phyloP scores from a whole-genome alignment of 2,329 filamentous ascomycete genomes.

The Hypoxylon sp. region DNA sequence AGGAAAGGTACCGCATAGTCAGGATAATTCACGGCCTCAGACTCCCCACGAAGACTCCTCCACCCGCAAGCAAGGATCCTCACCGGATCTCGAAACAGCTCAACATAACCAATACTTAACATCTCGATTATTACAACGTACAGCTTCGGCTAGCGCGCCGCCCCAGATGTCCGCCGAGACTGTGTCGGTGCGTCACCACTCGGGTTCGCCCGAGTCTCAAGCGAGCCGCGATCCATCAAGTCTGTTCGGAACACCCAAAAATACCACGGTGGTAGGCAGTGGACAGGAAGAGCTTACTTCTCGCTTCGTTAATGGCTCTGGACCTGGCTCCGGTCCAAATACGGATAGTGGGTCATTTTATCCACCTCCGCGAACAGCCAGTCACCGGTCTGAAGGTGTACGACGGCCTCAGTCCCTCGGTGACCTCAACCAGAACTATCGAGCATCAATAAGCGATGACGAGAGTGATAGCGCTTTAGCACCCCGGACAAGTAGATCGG shows the following conservation, averaged over 20 bases:
- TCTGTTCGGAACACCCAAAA: slow-evolving; percentile 57
- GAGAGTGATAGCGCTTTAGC: slow-evolving; percentile 63
- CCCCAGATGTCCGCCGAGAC: slow-evolving; percentile 76
- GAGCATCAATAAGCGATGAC: slow-evolving; percentile 53
- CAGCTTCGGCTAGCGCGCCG: slow-evolving; percentile 72
- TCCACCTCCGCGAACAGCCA: slow-evolving; percentile 54
- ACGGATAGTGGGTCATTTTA: slow-evolving; percentile 68
- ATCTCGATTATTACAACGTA: slow-evolving; percentile 75
- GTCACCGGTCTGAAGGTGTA: slow-evolving; percentile 55
- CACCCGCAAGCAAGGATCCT: slow-evolving; percentile 40
- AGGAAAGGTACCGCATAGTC: slow-evolving; percentile 53
- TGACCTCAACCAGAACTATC: slow-evolving; percentile 54
- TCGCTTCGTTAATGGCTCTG: slow-evolving; percentile 69
- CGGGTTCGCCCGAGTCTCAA: slow-evolving; percentile 56
- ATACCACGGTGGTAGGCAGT: slow-evolving; percentile 56
- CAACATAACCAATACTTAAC: slow-evolving; percentile 77
- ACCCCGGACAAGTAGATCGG: slow-evolving; percentile 60
- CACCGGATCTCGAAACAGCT: slow-evolving; percentile 59
- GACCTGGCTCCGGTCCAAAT: slow-evolving; percentile 64
- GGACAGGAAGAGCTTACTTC: slow-evolving; percentile 68
- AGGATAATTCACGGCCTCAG: slow-evolving; percentile 55
- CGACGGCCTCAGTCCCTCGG: slow-evolving; percentile 62
- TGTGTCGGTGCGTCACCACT: slow-evolving; percentile 61
- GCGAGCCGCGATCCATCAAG: slow-evolving; percentile 58
- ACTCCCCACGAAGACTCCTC: slow-evolving; percentile 53